Evolutionary conservation across 331 rosid species (phyloP), one percentile per base, ranked within the genome.

Genomic region (Malus hybrid): DNA sequence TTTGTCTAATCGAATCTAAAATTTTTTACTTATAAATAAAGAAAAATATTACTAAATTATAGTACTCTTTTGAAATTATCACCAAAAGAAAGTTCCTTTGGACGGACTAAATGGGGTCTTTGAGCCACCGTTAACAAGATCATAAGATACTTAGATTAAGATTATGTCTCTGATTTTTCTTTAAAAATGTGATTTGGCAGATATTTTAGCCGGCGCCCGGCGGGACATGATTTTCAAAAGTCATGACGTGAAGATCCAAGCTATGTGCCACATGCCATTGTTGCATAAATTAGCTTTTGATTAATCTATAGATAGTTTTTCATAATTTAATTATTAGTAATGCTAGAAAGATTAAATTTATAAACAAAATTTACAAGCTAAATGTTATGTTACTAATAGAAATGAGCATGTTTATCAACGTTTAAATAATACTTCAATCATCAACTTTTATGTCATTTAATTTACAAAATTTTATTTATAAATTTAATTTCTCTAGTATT

Each of bases 91-190:
- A 3, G 46, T 10, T 39, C 46, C 46, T 34, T 6, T 34, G n/a
- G 29, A 56, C 62, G 76, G 28, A 48, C 52, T 19, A 20, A 29
- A 66, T 73, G 53, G 29, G 29, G 81, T 52, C 57, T 16, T 79
- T 73, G 2, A 12, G 56, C 86, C 84, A 66, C 78, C 70, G 26
- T 66, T 73, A 69, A 39, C 10, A 28, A 34, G 66, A 33, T 63
- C 19, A 12, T 39, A 18, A 4, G 55, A 55, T 29, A 26, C 29
- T 65, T 66, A 2, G 29, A 66, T 66, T 8, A 14, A 53, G 5
- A 28, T 60, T 10, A 60, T 19, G n/a, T 19, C 4, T 19, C 4
- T 53, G 8, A n/a, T 32, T 12, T 14, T 42, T 46, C 34, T 60
- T 10, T 57, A 1, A 14, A 30, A 20, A 13, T 14, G 16, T 14